Conservation (phyloP, 495 filamentous ascomycete genomes). For the Acidiella bohemica region DNA sequence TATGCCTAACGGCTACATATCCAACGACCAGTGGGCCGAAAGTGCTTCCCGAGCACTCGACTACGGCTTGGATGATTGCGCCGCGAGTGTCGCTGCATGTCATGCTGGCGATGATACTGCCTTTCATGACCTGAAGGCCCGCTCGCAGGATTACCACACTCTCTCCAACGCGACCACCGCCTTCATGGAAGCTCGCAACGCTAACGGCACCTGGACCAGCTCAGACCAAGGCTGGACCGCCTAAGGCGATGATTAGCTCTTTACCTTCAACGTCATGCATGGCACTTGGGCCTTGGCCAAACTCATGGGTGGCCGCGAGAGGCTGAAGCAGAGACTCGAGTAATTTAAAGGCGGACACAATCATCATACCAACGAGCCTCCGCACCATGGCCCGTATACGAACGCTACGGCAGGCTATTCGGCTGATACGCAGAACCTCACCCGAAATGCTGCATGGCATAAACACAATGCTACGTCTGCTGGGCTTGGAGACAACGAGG, state of each 20-base stretch:
- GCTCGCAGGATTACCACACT: conserved; percentile 13
- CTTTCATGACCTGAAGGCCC: neutral
- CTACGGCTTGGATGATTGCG: conserved; percentile 18
- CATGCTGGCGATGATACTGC: conserved; percentile 15
- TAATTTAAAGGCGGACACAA: conserved; percentile 17
- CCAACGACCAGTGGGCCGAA: conserved; percentile 19
- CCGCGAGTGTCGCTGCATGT: conserved; percentile 11
- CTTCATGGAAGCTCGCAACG: conserved; percentile 18
- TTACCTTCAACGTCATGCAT: conserved; percentile 19
- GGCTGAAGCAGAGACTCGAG: conserved; percentile 14
- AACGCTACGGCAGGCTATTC: conserved; percentile 16
- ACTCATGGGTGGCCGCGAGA: conserved; percentile 12
- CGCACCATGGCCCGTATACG: conserved; percentile 17
- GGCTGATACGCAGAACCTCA: conserved; percentile 15
- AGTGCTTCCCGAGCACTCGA: conserved; percentile 16
- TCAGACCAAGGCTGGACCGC: conserved; percentile 19
- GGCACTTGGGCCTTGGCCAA: conserved; percentile 11
- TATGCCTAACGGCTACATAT: conserved; percentile 13
- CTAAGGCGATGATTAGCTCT: conserved; percentile 20
- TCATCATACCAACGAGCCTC: conserved; percentile 18
- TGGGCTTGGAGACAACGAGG: conserved; percentile 15
- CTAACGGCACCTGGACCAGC: conserved; percentile 18
- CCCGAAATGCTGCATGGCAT: conserved; percentile 5
- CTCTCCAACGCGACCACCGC: conserved; percentile 13
- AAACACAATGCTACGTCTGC: conserved; percentile 19